These are phyloP conservation scores for Paracorniculantispora psalliotae DNA, from an alignment of 2,329 filamentous ascomycete species.

Conservation along the genomic window DNA sequence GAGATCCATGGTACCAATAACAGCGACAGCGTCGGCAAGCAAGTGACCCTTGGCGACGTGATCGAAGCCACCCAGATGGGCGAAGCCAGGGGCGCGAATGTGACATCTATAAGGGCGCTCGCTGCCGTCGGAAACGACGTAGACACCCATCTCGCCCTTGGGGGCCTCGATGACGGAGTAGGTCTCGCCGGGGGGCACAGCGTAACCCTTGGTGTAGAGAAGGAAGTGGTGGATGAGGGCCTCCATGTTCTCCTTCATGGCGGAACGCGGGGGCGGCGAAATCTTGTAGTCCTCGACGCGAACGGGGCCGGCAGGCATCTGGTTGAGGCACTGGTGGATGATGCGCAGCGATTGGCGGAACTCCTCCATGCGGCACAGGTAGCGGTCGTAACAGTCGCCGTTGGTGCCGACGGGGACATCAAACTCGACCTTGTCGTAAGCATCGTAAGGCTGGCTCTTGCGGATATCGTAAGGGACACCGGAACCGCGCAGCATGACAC, in stretches of 20 bases:
- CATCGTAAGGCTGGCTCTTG: conserved; percentile 95
- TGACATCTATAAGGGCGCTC: conserved; percentile 97
- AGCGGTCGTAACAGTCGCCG: conserved; percentile 98
- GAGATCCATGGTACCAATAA: conserved; percentile 86
- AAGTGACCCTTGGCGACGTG: conserved; percentile 89
- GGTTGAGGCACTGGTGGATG: conserved; percentile 97
- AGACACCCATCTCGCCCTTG: conserved; percentile 99
- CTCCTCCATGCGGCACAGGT: conserved; percentile 98
- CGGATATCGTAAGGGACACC: conserved; percentile 95
- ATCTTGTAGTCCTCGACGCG: conserved; percentile 99
- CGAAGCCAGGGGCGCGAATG: conserved; percentile 94
- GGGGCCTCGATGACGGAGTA: conserved; percentile 99
- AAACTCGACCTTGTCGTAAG: conserved; percentile 96
- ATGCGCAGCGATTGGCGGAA: conserved; percentile 98
- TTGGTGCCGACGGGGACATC: conserved; percentile 95
- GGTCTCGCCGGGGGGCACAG: conserved; percentile 94
- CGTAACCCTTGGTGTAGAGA: conserved; percentile 97
- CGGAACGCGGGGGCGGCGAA: conserved; percentile 85
- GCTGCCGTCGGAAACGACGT: conserved; percentile 89
- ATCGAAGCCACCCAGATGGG: conserved; percentile 90
- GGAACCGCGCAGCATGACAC: conserved; percentile 96
- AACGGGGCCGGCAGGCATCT: conserved; percentile 93
- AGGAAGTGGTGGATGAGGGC: conserved; percentile 98
- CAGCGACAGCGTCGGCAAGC: conserved; percentile 91
- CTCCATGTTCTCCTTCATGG: conserved; percentile 99